Percentiles rank a stretch among this genome's conserved stretches.
Conservation (phyloP, 2,329 filamentous ascomycete genomes). For the Ceratocystis ficicola region DNA sequence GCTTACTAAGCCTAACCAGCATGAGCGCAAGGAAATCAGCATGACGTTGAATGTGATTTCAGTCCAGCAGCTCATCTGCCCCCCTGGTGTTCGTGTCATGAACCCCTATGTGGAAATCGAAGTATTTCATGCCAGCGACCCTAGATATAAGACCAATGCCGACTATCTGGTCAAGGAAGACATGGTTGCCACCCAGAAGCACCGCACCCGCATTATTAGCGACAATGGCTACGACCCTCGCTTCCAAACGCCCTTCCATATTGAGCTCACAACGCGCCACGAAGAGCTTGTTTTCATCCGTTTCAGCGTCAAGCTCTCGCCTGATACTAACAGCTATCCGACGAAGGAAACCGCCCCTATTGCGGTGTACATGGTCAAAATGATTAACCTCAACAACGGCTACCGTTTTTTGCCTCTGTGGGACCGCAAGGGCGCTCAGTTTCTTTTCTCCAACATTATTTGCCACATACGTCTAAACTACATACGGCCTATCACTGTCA, state of each 20-base stretch:
- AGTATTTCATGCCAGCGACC: conserved; percentile 87
- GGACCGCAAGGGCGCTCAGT: conserved; percentile 81
- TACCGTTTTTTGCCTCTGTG: conserved; percentile 86
- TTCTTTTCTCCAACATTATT: conserved; percentile 88
- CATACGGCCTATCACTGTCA: conserved; percentile 45
- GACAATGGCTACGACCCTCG: conserved; percentile 90
- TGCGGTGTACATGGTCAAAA: conserved; percentile 85
- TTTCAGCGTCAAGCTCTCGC: conserved; percentile 80
- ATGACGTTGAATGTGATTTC: conserved; percentile 86
- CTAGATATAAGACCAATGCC: conserved; percentile 72
- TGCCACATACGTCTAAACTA: conserved; percentile 64
- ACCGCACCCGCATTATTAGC: conserved; percentile 65
- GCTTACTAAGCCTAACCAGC: conserved; percentile 37
- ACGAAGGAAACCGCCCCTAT: conserved; percentile 51
- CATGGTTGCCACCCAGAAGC: conserved; percentile 53
- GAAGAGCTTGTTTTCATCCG: conserved; percentile 88
- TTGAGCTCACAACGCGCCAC: conserved; percentile 84
- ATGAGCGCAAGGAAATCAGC: conserved; percentile 67
- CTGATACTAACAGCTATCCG: conserved; percentile 54
- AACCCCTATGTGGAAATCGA: conserved; percentile 94
- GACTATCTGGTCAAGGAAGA: conserved; percentile 41
- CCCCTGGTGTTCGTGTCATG: conserved; percentile 58
- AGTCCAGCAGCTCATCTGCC: conserved; percentile 84
- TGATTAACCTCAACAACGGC: conserved; percentile 77
- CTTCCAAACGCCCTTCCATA: conserved; percentile 67